Evolutionary conservation across 2,329 filamentous ascomycete species (phyloP), one percentile per base, ranked within the genome.

Genomic region (Grosmannia penicillata): DNA sequence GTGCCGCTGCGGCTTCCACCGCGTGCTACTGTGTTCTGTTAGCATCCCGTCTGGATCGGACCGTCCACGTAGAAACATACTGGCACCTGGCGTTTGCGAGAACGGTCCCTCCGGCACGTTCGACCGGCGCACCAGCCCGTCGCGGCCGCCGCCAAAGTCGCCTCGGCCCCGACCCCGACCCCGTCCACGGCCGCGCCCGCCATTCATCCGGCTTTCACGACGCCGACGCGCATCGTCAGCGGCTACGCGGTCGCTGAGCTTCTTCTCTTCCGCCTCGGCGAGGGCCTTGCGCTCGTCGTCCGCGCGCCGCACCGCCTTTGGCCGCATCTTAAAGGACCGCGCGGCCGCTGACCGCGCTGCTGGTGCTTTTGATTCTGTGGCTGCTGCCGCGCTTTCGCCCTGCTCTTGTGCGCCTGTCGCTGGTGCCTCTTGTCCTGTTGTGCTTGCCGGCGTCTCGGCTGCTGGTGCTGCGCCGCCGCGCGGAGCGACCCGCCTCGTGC

Each of bases 91-190:
- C 32, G 53, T 39, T 24, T 49, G 47, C 34, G 57, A 61, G 37
- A 61, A 57, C 6, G 57, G 57, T 0, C 59, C 60, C 6, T 47
- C 49, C 8, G 57, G 56, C 4, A 51, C 52, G 7, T 53, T 50
- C 13, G 42, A 53, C 31, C 55, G 50, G 29, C 50, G 48, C 33
- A 50, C 48, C 39, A 54, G 42, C 41, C 52, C 50, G 45, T 45
- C 38, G 45, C 49, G 45, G 1, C 45, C 45, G 11, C 43, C 45
- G 6, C 26, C 36, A 33, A 46, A 46, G 19, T 47, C 50, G 19
- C 51, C 51, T 1, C 55, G 46, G 1, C 51, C 53, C 1, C 53
- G 50, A 5, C 49, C 51, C 3, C 47, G 45, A 3, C 45, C 44
- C 13, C 55, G 47, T 1, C 51, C 53, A 0, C 53, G 51, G 5